Conservation (phyloP, 202 grass and related monocot genomes). For the Musa balbisiana region DNA sequence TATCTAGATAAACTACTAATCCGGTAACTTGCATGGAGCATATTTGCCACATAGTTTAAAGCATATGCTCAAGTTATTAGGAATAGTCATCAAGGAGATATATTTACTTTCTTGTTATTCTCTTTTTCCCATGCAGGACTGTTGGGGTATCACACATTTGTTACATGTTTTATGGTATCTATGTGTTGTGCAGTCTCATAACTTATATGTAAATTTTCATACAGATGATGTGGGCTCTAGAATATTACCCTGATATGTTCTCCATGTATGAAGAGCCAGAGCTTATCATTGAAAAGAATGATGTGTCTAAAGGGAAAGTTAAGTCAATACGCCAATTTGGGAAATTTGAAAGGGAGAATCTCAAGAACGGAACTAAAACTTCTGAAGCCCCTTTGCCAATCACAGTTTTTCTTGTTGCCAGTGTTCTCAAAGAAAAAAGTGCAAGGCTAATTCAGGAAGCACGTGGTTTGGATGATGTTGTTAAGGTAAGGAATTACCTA, state of each 20-base stretch:
- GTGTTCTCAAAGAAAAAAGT: slow-evolving; percentile 79
- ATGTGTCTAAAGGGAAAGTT: slow-evolving; percentile 65
- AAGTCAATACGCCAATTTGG: slow-evolving; percentile 78
- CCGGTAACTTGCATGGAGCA: too few species aligned
- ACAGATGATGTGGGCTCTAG: slow-evolving; percentile 99
- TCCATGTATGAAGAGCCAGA: slow-evolving; percentile 73
- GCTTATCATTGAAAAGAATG: slow-evolving; percentile 38
- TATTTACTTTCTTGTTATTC: background rate
- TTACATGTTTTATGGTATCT: background rate
- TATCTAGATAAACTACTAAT: too few species aligned
- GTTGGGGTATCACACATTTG: background rate
- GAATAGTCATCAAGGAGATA: too few species aligned
- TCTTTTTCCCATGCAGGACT: background rate
- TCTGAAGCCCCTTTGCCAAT: slow-evolving; percentile 82
- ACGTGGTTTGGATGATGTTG: slow-evolving; percentile 86
- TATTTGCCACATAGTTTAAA: too few species aligned
- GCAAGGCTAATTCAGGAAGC: slow-evolving; percentile 57
- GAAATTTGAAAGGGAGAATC: slow-evolving; percentile 78
- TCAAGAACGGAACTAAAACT: slow-evolving; percentile 46
- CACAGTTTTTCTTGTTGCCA: slow-evolving; percentile 91
- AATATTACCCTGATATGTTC: slow-evolving; percentile 90
- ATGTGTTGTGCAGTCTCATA: background rate
- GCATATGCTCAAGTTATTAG: too few species aligned
- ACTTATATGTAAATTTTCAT: slow-evolving; percentile 27
- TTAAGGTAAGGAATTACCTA: slow-evolving; percentile 43